Evolutionary conservation across 768 basidiomycete genomes (phyloP).

Genomic region (Leucogyrophana mollusca): DNA sequence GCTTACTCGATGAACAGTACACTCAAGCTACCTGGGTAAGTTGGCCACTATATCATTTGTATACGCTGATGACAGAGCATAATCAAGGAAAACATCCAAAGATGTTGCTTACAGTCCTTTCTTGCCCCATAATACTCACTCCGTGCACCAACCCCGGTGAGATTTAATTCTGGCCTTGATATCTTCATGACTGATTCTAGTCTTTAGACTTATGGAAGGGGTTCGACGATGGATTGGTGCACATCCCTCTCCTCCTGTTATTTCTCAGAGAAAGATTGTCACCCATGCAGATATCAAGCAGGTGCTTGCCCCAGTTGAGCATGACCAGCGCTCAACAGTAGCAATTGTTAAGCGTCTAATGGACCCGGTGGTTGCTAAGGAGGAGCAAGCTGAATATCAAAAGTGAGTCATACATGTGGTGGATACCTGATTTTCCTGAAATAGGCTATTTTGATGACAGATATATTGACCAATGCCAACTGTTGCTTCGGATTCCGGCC

Average conservation of each 20-base stretch:
- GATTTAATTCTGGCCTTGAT: not conserved
- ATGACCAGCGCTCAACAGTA: conserved; percentile 48
- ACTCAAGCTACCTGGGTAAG: conserved; percentile 77
- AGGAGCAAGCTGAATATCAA: conserved; percentile 72
- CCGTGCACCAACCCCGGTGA: conserved; percentile 38
- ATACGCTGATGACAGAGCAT: not conserved
- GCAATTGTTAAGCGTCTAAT: conserved; percentile 56
- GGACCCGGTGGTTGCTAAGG: conserved; percentile 59
- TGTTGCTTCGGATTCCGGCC: conserved; percentile 57
- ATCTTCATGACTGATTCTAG: conserved; percentile 3
- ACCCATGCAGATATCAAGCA: not conserved
- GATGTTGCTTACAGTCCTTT: conserved; percentile 78
- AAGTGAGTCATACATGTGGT: conserved; percentile 40
- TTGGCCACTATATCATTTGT: not conserved
- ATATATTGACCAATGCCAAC: conserved; percentile 74
- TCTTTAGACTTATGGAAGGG: conserved; percentile 67
- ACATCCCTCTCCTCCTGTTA: conserved; percentile 41
- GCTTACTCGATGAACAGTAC: conserved; percentile 93
- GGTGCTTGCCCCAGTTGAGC: conserved; percentile 8
- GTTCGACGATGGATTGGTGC: conserved; percentile 77
- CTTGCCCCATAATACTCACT: conserved; percentile 49
- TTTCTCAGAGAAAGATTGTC: conserved; percentile 34
- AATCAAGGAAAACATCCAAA: conserved; percentile 61
- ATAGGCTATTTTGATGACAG: conserved; percentile 29
- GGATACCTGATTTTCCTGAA: not conserved